phyloP scores from a whole-genome alignment of 768 basidiomycete genomes.

The Auriculariales sp. region DNA sequence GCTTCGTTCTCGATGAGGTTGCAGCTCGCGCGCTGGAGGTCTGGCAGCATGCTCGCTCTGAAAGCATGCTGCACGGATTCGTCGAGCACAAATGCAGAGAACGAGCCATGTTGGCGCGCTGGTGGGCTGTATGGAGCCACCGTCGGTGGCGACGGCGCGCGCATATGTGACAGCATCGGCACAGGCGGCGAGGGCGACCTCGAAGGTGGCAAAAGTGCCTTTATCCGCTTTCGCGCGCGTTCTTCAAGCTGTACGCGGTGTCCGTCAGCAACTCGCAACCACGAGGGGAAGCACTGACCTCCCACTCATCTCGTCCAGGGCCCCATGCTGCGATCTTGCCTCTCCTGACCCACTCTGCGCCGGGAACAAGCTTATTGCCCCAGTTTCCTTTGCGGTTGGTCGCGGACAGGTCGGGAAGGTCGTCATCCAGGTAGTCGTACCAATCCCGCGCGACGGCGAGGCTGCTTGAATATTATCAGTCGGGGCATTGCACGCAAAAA shows the following conservation, averaged over 20 bases:
- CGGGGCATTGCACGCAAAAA: too few relatives aligned
- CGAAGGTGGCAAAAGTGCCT: conserved; percentile 41
- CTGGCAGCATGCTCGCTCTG: conserved; percentile 61
- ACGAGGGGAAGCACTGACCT: conserved; percentile 31
- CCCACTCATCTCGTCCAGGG: conserved; percentile 73
- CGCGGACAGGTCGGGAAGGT: neutral
- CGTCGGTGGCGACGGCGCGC: conserved; percentile 66
- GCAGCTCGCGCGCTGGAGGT: conserved; percentile 70
- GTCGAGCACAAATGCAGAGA: conserved; percentile 77
- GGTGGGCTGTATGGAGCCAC: conserved; percentile 63
- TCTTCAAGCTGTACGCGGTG: conserved; percentile 48
- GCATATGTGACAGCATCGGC: conserved; percentile 50
- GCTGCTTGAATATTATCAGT: too few relatives aligned
- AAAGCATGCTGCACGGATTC: conserved; percentile 74
- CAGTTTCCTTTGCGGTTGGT: conserved; percentile 44
- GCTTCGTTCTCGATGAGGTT: conserved; percentile 75
- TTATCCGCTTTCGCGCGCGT: conserved; percentile 68
- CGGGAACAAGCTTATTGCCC: conserved; percentile 56
- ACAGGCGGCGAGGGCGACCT: conserved; percentile 56
- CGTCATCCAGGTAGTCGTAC: too few relatives aligned
- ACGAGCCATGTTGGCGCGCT: conserved; percentile 51
- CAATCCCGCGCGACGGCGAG: too few relatives aligned
- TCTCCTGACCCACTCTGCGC: conserved; percentile 68
- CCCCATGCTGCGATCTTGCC: conserved; percentile 80
- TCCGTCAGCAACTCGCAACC: neutral